These are phyloP conservation scores for Pleomassaria siparia DNA, from an alignment of 2,329 filamentous ascomycete species.

Conservation along the genomic window DNA sequence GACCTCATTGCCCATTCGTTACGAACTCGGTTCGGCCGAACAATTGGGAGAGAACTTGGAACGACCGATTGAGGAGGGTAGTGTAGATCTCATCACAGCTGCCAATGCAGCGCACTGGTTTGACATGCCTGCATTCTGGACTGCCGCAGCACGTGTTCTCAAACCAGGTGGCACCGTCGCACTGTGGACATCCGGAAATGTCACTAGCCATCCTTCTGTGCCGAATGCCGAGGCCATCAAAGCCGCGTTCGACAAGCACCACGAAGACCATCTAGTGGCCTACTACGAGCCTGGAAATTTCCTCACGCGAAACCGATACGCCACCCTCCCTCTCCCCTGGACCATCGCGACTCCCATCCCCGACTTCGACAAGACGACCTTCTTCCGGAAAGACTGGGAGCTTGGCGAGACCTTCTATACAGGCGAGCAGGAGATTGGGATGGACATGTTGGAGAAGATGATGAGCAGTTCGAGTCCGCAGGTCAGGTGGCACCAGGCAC, in stretches of 20 bases:
- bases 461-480: slow-evolving; percentile 45
- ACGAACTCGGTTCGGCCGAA: slow-evolving; percentile 50
- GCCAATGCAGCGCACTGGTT: slow-evolving; percentile 61
- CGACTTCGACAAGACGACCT: slow-evolving; percentile 45
- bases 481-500: slow-evolving; percentile 49
- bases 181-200: slow-evolving; percentile 48
- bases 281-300: slow-evolving; percentile 49
- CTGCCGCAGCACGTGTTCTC: slow-evolving; percentile 49
- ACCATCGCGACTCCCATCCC: slow-evolving; percentile 31
- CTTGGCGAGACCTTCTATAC: slow-evolving; percentile 30
- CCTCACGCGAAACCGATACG: slow-evolving; percentile 46
- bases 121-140: slow-evolving; percentile 56
- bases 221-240: slow-evolving; percentile 50
- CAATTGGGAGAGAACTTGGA: slow-evolving; percentile 39
- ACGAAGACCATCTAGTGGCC: slow-evolving; percentile 40
- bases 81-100: slow-evolving; percentile 55
- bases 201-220: slow-evolving; percentile 32
- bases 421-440: slow-evolving; percentile 2
- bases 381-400: slow-evolving; percentile 50
- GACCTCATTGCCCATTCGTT: slow-evolving; percentile 41
- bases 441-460: slow-evolving; percentile 43
- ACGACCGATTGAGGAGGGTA: slow-evolving; percentile 31
- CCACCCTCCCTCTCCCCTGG: slow-evolving; percentile 55
- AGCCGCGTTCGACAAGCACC: slow-evolving; percentile 42
- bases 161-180: slow-evolving; percentile 58